Percentiles rank a stretch among this genome's conserved stretches.
These are phyloP conservation scores for Sonneratia caseolaris DNA, from an alignment of 345 rosid species.

Conservation along the genomic window DNA sequence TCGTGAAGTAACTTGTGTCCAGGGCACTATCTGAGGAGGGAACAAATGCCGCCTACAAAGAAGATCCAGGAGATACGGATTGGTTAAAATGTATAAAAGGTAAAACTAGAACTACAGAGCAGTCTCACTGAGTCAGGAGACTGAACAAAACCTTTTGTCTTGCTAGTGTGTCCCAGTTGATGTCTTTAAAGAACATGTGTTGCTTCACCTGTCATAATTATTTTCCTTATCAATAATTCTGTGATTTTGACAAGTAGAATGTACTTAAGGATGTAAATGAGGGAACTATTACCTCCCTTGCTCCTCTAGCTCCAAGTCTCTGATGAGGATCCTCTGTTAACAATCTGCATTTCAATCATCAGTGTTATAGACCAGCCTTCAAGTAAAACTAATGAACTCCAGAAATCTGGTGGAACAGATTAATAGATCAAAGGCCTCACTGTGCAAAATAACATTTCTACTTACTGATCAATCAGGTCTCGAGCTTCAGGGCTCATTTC, in stretches of 20 bases:
- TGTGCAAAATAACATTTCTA: neutral
- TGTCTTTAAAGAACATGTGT: slow-evolving; percentile 83
- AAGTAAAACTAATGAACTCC: neutral
- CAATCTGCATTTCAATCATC: slow-evolving; percentile 39
- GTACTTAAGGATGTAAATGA: neutral
- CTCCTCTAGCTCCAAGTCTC: slow-evolving; percentile 97
- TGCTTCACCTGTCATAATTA: slow-evolving; percentile 62
- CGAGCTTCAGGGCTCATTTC: slow-evolving; percentile 82
- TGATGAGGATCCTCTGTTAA: slow-evolving; percentile 94
- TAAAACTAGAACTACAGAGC: too few relatives aligned
- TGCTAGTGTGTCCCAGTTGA: slow-evolving; percentile 95
- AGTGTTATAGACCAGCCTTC: neutral
- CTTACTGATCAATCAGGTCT: slow-evolving; percentile 82
- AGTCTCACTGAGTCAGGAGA: neutral
- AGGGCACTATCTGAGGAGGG: slow-evolving; percentile 89
- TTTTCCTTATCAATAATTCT: neutral
- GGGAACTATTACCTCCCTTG: slow-evolving; percentile 60
- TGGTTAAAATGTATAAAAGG: neutral
- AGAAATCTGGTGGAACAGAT: neutral
- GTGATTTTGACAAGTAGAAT: neutral
- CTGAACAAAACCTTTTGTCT: slow-evolving; percentile 65
- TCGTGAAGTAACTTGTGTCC: slow-evolving; percentile 97
- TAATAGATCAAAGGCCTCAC: neutral
- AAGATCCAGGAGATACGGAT: neutral
- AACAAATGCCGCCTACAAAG: slow-evolving; percentile 82